phyloP scores from a whole-genome alignment of 129 eudicot species.

The Helianthus tuberosus region DNA sequence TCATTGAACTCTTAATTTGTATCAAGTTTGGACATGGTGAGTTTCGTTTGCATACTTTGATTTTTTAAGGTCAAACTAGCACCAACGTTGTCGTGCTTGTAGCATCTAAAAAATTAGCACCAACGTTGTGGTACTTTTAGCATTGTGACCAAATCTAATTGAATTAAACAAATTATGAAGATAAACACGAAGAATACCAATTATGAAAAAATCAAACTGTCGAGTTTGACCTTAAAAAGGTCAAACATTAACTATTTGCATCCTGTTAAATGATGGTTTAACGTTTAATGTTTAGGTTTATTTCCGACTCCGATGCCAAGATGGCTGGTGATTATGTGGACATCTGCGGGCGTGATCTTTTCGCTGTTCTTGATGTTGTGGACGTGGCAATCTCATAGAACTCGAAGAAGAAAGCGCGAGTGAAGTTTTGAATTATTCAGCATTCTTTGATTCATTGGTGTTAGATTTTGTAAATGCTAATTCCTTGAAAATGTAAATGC shows the following conservation, averaged over 20 bases:
- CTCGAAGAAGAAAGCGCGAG: conserved; percentile 50
- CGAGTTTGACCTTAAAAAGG: conserved; percentile 15
- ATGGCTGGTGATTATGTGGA: conserved; percentile 83
- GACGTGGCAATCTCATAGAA: conserved; percentile 69
- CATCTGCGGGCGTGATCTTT: conserved; percentile 48
- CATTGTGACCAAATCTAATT: neutral
- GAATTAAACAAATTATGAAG: neutral
- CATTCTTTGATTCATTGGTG: conserved; percentile 48
- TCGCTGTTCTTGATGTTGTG: conserved; percentile 56
- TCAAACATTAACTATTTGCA: neutral
- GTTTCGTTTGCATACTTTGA: conserved; percentile 28
- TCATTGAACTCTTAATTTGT: conserved; percentile 92
- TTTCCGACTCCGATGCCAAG: conserved; percentile 81
- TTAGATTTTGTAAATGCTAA: conserved; percentile 49
- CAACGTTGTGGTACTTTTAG: neutral
- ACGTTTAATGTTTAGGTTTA: conserved; percentile 54
- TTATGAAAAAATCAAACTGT: too few species aligned
- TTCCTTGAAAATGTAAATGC: conserved; percentile 51
- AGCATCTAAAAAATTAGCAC: conserved; percentile 9
- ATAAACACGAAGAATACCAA: neutral
- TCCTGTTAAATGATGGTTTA: conserved; percentile 12
- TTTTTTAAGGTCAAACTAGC: conserved; percentile 11
- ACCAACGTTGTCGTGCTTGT: neutral
- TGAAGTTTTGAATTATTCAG: conserved; percentile 36
- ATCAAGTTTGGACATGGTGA: conserved; percentile 94